Base-by-base conservation (phyloP, 371 early-diverging fungal species). In the Syncephalastrum sp. region DNA sequence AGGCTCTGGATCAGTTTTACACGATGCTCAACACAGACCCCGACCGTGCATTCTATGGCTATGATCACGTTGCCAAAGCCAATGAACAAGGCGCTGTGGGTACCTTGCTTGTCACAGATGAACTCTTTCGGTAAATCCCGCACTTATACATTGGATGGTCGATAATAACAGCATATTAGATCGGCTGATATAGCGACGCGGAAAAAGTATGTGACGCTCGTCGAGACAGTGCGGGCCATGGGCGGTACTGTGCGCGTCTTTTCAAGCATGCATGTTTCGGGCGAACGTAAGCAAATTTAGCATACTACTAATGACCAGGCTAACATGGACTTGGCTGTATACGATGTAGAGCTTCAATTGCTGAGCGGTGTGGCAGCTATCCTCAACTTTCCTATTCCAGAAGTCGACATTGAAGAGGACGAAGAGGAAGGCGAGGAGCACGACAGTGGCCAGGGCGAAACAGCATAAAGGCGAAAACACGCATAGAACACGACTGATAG, bases 351-450 rank as follows among this genome's bases (percentile, higher is more conserved):
- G 76, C 79, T 98, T 15, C 86, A 85, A 59, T 91, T 95, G 70
- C 74, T 98, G 43, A 89, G 95, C 8, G 99, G 99, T 41, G 90
- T 97, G 4, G 99, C 99, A 1, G 95, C 96, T 4, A 92, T 95
- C 27, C 79, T 97, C 27, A 91, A 82, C 46, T 98, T 88, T 50
- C 93, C 93, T 16, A 49, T 85, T 42, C 86, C 86, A 13, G 86
- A 86, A 47, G 72, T 88, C 45, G 88, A 88, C 6, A 77, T 81
- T 6, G 77, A 80, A 8, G 81, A 80, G n/a, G 79, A 80, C 1
- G 69, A 74, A n/a, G 75, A 76, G 23, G 63, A 64, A 12, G 62
- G 57, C 14, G 54, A 51, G n/a, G 55, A 21, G 21, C 21, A 21
- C 0, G 21, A 2, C 21, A 21, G 29, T 19, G 56, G 60, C 4